These are phyloP conservation scores for Monoraphidium neglectum DNA, from an alignment of 139 green algal genomes.

Conservation along the genomic window DNA sequence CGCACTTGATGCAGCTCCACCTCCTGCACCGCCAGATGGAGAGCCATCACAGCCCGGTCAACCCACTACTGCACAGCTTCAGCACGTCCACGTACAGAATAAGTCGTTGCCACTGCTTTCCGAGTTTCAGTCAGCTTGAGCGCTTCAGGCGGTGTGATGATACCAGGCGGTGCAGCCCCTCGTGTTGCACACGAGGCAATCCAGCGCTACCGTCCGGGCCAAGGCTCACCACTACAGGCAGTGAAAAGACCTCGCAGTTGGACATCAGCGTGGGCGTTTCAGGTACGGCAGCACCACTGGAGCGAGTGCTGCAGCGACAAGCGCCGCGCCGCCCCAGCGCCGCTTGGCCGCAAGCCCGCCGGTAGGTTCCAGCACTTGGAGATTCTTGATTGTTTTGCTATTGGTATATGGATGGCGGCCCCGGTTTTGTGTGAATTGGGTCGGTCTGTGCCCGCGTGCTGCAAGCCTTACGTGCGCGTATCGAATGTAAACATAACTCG, in stretches of 20 bases:
- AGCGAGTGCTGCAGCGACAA: neutral
- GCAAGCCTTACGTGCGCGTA: too few relatives aligned
- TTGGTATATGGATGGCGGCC: neutral
- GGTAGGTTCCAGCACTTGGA: neutral
- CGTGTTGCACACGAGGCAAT: too few relatives aligned
- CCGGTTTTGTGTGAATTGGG: too few relatives aligned
- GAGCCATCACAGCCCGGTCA: slow-evolving; percentile 44
- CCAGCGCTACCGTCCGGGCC: too few relatives aligned
- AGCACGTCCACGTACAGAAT: too few relatives aligned
- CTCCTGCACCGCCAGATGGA: slow-evolving; percentile 49
- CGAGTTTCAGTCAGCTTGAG: too few relatives aligned
- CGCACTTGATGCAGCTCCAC: slow-evolving; percentile 74
- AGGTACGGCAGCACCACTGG: neutral
- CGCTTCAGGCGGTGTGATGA: too few relatives aligned
- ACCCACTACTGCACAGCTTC: slow-evolving; percentile 10
- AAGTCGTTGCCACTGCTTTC: too few relatives aligned
- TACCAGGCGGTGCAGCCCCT: too few relatives aligned
- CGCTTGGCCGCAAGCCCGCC: neutral
- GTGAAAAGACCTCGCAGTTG: slow-evolving; percentile 37
- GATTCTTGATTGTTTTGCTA: neutral
- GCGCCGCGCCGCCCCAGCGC: neutral
- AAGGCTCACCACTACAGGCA: slow-evolving; percentile 26
- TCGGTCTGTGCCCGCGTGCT: too few relatives aligned
- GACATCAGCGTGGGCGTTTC: neutral
- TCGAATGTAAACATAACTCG: too few relatives aligned